phyloP scores from a whole-genome alignment of 371 early-diverging fungal genomes.

The Mycotypha africana region DNA sequence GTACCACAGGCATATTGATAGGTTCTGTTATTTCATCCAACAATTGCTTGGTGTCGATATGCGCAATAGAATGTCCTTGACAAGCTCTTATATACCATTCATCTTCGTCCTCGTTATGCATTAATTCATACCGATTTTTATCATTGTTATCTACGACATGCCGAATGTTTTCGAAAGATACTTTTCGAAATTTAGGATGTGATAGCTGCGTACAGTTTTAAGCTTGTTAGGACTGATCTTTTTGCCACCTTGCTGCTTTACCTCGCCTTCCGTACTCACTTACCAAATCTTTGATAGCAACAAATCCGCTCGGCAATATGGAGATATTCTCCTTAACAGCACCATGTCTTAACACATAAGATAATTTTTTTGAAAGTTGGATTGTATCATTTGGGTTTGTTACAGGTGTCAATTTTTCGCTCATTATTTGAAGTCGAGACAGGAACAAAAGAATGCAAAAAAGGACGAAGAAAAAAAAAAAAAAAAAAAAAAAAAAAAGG shows the following conservation, averaged over 20 bases:
- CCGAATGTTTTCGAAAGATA: constrained; percentile 49
- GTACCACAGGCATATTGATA: constrained; percentile 62
- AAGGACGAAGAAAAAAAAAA: background rate
- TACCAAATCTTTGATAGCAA: constrained; percentile 60
- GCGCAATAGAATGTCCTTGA: constrained; percentile 75
- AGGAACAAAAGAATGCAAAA: too few relatives aligned
- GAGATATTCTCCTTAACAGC: constrained; percentile 70
- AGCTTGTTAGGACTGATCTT: too few relatives aligned
- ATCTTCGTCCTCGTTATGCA: too few relatives aligned
- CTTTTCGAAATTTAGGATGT: constrained; percentile 48
- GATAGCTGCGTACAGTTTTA: too few relatives aligned
- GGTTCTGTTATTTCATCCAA: constrained; percentile 46
- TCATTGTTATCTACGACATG: constrained; percentile 65
- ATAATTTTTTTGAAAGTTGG: constrained; percentile 67
- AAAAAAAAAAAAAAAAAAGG: background rate
- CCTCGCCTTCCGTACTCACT: too few relatives aligned
- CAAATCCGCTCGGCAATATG: constrained; percentile 72
- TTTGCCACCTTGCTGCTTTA: too few relatives aligned
- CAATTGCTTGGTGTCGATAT: constrained; percentile 34
- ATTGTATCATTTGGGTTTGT: constrained; percentile 13
- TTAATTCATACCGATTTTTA: constrained; percentile 73
- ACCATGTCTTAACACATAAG: constrained; percentile 81
- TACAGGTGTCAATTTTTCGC: too few relatives aligned
- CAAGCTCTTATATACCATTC: constrained; percentile 73
- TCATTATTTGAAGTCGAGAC: too few relatives aligned